These are phyloP conservation scores for Neurospora tetrasperma DNA, from an alignment of 495 filamentous ascomycete genomes.

Conservation along the genomic window DNA sequence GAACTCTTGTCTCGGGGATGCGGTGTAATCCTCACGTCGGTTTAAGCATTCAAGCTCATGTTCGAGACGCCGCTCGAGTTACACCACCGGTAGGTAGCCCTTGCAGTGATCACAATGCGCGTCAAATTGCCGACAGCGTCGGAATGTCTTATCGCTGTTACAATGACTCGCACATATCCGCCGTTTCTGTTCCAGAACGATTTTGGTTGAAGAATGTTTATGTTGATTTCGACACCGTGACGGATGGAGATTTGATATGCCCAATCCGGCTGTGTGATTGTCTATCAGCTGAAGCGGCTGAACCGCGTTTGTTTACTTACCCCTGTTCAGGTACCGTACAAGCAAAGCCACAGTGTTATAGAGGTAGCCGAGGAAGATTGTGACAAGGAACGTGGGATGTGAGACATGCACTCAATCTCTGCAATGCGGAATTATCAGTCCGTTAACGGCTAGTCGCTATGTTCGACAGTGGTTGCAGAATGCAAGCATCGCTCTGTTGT, in stretches of 20 bases:
- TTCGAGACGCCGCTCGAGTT: neutral
- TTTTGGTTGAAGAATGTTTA: no score
- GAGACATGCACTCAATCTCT: neutral
- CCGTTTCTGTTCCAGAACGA: neutral
- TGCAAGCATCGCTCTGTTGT: neutral
- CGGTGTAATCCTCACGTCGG: neutral
- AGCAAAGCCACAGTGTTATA: neutral
- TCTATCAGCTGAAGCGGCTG: neutral
- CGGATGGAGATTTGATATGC: neutral
- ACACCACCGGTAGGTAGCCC: neutral
- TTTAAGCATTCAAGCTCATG: neutral
- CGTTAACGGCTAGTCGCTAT: neutral
- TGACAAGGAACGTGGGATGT: neutral
- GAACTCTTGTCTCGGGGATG: neutral
- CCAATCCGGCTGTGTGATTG: neutral
- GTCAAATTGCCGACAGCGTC: neutral
- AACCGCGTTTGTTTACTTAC: neutral
- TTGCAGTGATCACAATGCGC: neutral
- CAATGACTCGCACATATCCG: neutral
- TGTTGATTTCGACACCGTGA: neutral
- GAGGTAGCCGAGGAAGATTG: neutral
- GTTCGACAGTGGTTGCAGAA: neutral
- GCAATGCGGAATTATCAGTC: neutral
- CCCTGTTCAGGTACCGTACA: neutral
- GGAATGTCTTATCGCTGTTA: neutral